These are phyloP conservation scores for Amylostereum chailletii DNA, from an alignment of 1,284 basidiomycete species.

Conservation along the genomic window DNA sequence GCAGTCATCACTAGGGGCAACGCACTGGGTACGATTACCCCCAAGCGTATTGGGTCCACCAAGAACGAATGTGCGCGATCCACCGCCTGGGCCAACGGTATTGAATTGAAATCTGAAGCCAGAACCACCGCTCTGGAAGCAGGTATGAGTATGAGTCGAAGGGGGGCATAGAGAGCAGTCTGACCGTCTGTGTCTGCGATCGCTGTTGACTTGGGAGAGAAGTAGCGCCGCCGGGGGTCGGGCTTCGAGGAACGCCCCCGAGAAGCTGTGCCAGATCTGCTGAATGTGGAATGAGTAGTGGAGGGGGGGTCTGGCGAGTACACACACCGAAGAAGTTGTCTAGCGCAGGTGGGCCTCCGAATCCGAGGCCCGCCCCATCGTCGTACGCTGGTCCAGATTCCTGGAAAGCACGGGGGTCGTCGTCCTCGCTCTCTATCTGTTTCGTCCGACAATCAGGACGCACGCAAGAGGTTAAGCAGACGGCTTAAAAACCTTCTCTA, in stretches of 20 bases:
- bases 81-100: conserved; percentile 22
- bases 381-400: conserved; percentile 21
- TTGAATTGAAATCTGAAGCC: conserved; percentile 32
- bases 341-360: conserved; percentile 12
- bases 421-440: conserved; percentile 64
- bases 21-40: conserved; percentile 12
- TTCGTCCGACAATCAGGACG: too few relatives aligned
- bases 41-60: conserved; percentile 29
- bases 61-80: conserved; percentile 32
- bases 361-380: conserved; percentile 21
- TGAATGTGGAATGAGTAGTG: not conserved
- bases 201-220: not conserved
- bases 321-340: conserved; percentile 39
- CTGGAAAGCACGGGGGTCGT: conserved; percentile 65
- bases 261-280: conserved; percentile 8
- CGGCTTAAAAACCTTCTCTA: conserved; percentile 51
- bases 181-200: not conserved
- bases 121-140: conserved; percentile 14
- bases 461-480: too few relatives aligned
- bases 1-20: not conserved
- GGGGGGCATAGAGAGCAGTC: not conserved
- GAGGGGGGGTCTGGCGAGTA: conserved; percentile 3
- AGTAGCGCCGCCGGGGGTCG: not conserved
- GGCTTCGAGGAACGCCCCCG: not conserved
- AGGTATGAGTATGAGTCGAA: conserved; percentile 15